Conservation (phyloP, 768 basidiomycete genomes). For the Pisolithus microcarpus region DNA sequence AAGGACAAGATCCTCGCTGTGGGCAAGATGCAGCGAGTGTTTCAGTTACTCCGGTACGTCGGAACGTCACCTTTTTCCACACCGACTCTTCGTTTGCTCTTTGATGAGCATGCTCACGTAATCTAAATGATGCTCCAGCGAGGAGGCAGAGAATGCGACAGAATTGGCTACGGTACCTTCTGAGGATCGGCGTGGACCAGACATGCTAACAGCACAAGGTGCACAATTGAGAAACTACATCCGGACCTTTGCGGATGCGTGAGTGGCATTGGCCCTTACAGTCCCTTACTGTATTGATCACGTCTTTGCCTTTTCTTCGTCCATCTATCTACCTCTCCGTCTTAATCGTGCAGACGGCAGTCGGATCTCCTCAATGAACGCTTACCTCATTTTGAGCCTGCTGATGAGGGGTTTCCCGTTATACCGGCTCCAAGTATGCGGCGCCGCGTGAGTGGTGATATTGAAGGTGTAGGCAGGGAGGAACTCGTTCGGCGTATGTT, state of each 20-base stretch:
- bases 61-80: neutral
- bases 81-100: too few species aligned
- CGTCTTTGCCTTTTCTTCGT: neutral
- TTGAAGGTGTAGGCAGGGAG: conserved; percentile 53
- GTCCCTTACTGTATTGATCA: neutral
- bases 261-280: conserved; percentile 24
- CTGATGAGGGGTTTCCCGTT: conserved; percentile 29
- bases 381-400: conserved; percentile 49
- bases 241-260: conserved; percentile 73
- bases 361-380: conserved; percentile 72
- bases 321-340: neutral
- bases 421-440: conserved; percentile 64
- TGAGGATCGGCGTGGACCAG: conserved; percentile 36
- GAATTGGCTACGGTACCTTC: conserved; percentile 43
- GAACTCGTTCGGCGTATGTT: conserved; percentile 54
- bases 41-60: conserved; percentile 77
- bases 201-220: conserved; percentile 58
- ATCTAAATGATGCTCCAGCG: conserved; percentile 33
- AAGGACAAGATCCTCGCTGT: conserved; percentile 93
- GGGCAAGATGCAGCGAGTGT: conserved; percentile 84
- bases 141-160: conserved; percentile 72
- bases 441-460: conserved; percentile 31
- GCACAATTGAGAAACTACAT: conserved; percentile 54
- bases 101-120: neutral
- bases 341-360: conserved; percentile 43